Conservation (phyloP, 1,284 basidiomycete genomes). For the Apiotrichum laibachii region DNA sequence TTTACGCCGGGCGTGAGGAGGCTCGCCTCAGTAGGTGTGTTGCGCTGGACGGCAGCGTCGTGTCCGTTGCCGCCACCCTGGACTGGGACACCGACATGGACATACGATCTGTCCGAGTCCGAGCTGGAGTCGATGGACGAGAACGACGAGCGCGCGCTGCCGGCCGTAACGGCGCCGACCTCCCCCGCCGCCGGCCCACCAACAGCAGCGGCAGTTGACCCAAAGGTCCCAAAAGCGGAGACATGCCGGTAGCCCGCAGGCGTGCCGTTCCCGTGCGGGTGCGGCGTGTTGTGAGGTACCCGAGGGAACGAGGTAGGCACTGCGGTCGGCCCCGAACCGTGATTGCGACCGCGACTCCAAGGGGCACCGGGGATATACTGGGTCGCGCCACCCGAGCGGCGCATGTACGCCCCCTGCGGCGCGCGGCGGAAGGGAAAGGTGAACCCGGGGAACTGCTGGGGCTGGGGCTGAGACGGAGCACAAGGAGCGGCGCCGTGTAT, state of each 20-base stretch:
- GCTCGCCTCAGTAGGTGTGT: background rate
- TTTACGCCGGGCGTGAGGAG: background rate
- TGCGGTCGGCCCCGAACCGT: too few relatives aligned
- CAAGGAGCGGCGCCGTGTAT: too few relatives aligned
- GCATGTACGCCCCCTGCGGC: background rate
- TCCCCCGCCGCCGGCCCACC: too few relatives aligned
- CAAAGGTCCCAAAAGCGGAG: too few relatives aligned
- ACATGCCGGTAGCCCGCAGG: too few relatives aligned
- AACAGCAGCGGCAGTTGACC: too few relatives aligned
- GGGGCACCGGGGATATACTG: too few relatives aligned
- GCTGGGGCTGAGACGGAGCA: too few relatives aligned
- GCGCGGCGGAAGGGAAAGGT: background rate
- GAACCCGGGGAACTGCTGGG: background rate
- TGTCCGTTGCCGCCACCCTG: too few relatives aligned
- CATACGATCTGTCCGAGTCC: too few relatives aligned
- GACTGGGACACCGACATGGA: background rate
- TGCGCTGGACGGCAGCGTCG: background rate
- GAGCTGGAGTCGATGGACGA: background rate
- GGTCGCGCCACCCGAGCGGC: background rate
- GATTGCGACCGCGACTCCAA: too few relatives aligned
- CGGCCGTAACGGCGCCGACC: too few relatives aligned
- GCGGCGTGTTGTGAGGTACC: background rate
- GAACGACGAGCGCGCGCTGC: background rate
- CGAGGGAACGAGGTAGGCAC: background rate
- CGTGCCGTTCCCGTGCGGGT: background rate